Evolutionary conservation across 2,329 filamentous ascomycete genomes (phyloP).

Genomic region (Gaeumannomyces tritici): DNA sequence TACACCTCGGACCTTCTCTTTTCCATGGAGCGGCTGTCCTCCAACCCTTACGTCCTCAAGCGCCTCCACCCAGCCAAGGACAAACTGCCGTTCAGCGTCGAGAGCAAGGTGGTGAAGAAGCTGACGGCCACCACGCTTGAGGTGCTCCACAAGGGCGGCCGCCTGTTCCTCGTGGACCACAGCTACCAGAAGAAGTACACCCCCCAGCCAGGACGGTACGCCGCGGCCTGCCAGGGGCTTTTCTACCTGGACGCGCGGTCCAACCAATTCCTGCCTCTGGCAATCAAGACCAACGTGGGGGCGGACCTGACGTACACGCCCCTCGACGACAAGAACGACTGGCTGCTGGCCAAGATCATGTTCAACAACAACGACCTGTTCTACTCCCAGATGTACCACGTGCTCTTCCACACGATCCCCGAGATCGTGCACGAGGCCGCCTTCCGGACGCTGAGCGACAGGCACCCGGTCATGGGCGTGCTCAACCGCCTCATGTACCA

Average conservation of each 20-base stretch:
- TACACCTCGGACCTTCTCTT: slow-evolving; percentile 36
- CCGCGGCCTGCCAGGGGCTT: slow-evolving; percentile 32
- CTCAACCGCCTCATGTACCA: slow-evolving; percentile 23
- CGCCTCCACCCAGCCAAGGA: slow-evolving; percentile 21
- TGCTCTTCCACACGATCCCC: slow-evolving; percentile 30
- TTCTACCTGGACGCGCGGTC: slow-evolving; percentile 32
- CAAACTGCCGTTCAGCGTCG: slow-evolving; percentile 25
- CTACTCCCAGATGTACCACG: slow-evolving; percentile 31
- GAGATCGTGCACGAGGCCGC: slow-evolving; percentile 35
- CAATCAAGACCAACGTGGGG: slow-evolving; percentile 34
- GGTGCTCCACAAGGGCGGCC: slow-evolving; percentile 21
- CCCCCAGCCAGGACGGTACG: slow-evolving; percentile 19
- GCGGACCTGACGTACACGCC: slow-evolving; percentile 35
- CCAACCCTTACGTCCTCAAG: slow-evolving; percentile 27
- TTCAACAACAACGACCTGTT: slow-evolving; percentile 39
- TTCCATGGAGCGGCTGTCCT: slow-evolving; percentile 35
- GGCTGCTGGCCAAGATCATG: slow-evolving; percentile 39
- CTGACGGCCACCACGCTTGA: slow-evolving; percentile 22
- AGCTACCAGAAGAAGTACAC: slow-evolving; percentile 20
- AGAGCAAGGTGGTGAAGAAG: slow-evolving; percentile 15
- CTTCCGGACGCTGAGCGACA: slow-evolving; percentile 31
- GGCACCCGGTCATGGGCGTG: slow-evolving; percentile 32
- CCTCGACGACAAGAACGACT: slow-evolving; percentile 31
- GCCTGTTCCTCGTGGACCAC: slow-evolving; percentile 34
- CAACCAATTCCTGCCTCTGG: slow-evolving; percentile 35